phyloP scores from a whole-genome alignment of 1,139 yeast species.

The Yamadazyma pseudoaaseri region DNA sequence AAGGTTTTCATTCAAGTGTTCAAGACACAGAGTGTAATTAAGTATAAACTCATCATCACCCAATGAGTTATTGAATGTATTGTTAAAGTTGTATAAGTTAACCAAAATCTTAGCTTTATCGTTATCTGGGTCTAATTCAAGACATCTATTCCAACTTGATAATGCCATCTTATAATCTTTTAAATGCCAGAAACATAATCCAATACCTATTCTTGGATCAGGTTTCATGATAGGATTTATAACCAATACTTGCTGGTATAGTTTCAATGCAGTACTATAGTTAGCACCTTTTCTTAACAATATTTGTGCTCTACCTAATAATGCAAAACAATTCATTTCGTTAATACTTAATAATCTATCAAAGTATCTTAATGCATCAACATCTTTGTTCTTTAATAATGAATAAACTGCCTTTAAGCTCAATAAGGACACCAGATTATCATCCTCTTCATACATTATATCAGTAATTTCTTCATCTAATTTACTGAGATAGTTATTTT shows the following conservation, averaged over 20 bases:
- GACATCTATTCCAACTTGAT: slow-evolving; percentile 78
- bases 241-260: slow-evolving; percentile 79
- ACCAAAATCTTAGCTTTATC: slow-evolving; percentile 66
- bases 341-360: slow-evolving; percentile 13
- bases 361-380: slow-evolving; percentile 64
- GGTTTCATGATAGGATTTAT: slow-evolving; percentile 78
- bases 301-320: slow-evolving; percentile 83
- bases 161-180: slow-evolving; percentile 77
- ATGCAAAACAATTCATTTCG: slow-evolving; percentile 64
- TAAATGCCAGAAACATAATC: slow-evolving; percentile 88
- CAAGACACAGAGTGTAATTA: slow-evolving; percentile 48
- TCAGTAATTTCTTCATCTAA: slow-evolving; percentile 23
- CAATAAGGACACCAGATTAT: slow-evolving; percentile 36
- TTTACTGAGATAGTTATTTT: slow-evolving; percentile 21
- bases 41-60: slow-evolving; percentile 59
- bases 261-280: slow-evolving; percentile 69
- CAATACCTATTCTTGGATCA: slow-evolving; percentile 94
- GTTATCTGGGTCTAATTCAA: slow-evolving; percentile 63
- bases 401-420: slow-evolving; percentile 59
- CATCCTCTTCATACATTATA: slow-evolving; percentile 16
- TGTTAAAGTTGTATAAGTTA: slow-evolving; percentile 67
- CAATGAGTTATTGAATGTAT: slow-evolving; percentile 55
- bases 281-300: slow-evolving; percentile 66
- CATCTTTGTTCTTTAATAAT: slow-evolving; percentile 50
- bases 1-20: slow-evolving; percentile 27